These are phyloP conservation scores for Polygonum aviculare DNA, from an alignment of 148 eudicot species.

Conservation along the genomic window DNA sequence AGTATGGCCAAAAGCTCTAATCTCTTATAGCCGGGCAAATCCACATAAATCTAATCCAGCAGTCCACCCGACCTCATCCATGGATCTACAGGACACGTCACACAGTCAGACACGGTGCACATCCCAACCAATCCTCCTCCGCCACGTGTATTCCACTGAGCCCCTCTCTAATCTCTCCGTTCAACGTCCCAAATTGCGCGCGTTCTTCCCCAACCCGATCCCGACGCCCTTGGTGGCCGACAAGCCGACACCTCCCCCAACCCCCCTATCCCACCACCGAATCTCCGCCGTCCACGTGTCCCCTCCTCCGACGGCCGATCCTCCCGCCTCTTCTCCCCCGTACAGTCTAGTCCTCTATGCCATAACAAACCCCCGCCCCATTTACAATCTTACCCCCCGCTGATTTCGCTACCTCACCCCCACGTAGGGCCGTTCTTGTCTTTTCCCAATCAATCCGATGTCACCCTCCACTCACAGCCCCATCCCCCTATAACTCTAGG, in stretches of 20 bases:
- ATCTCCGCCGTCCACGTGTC: neutral
- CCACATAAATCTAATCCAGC: constrained; percentile 2
- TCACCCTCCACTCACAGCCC: neutral
- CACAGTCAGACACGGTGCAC: neutral
- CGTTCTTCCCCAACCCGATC: neutral
- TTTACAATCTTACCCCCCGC: neutral
- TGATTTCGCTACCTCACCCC: neutral
- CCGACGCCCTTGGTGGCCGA: constrained; percentile 7
- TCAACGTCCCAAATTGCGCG: neutral
- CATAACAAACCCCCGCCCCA: neutral
- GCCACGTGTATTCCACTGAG: neutral
- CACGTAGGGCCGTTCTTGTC: neutral
- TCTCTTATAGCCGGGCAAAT: neutral
- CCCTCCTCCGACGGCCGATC: neutral
- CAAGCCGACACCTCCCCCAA: constrained; percentile 4
- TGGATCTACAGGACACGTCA: neutral
- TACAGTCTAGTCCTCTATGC: neutral
- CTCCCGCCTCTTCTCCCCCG: neutral
- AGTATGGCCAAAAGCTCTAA: neutral
- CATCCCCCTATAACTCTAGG: neutral
- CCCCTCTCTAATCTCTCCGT: neutral
- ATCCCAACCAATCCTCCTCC: neutral
- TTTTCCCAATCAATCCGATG: neutral
- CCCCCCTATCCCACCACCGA: neutral
- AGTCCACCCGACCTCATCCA: neutral